These are phyloP conservation scores for Cadophora sp. DNA, from an alignment of 2,329 filamentous ascomycete species.

Conservation along the genomic window DNA sequence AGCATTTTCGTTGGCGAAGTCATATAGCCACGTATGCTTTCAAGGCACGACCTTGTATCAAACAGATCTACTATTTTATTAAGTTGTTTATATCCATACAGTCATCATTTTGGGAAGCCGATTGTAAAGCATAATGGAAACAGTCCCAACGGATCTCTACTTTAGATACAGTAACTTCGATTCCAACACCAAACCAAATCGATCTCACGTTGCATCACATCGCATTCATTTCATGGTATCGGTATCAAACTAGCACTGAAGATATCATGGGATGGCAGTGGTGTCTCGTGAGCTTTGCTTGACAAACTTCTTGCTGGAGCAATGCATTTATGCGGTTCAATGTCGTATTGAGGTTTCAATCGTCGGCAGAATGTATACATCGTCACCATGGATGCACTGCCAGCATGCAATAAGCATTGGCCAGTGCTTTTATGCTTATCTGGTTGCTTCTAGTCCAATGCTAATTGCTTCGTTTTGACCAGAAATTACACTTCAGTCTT, in stretches of 20 bases:
- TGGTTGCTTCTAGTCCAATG: neutral
- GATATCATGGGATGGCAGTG: neutral
- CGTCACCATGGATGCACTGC: neutral
- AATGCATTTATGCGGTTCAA: conserved; percentile 1
- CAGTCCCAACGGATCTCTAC: neutral
- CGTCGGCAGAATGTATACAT: neutral
- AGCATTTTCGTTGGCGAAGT: neutral
- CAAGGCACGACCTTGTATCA: neutral
- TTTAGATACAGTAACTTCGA: neutral
- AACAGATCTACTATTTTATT: neutral
- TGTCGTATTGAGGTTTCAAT: conserved; percentile 1
- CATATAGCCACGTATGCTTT: neutral
- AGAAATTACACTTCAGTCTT: neutral
- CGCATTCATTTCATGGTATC: neutral
- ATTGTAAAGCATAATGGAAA: neutral
- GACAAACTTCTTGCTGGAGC: neutral
- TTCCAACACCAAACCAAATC: neutral
- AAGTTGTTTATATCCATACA: neutral
- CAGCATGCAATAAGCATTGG: conserved; percentile 10
- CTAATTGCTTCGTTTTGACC: neutral
- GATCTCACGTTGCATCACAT: conserved; percentile 9
- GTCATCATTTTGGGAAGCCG: neutral
- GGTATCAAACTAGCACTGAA: neutral
- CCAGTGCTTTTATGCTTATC: conserved; percentile 1
- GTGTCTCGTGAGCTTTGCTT: neutral